phyloP scores from a whole-genome alignment of 441 rosid species.

The Cnidoscolus chayamansa region DNA sequence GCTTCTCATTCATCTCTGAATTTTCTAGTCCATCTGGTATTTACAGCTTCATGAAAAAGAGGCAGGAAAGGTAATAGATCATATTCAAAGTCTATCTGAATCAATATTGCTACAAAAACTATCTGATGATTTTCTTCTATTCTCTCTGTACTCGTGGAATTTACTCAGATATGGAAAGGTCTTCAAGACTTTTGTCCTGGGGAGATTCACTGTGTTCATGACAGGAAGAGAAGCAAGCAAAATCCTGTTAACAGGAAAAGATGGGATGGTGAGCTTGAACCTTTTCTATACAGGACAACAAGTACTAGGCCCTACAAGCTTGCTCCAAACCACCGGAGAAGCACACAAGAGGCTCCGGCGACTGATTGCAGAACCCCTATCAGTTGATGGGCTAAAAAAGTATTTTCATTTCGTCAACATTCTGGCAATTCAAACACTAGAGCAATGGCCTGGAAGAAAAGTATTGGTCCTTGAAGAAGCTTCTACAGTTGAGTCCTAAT shows the following conservation, averaged over 20 bases:
- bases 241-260: conserved; percentile 64
- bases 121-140: neutral
- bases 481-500: conserved; percentile 45
- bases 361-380: conserved; percentile 54
- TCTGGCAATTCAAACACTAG: conserved; percentile 45
- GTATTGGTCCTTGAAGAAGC: conserved; percentile 63
- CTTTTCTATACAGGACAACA: conserved; percentile 65
- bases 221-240: conserved; percentile 63
- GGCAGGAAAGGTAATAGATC: conserved; percentile 45
- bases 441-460: conserved; percentile 41
- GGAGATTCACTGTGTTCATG: conserved; percentile 56
- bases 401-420: conserved; percentile 54
- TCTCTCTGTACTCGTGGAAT: neutral
- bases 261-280: conserved; percentile 68
- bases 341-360: conserved; percentile 56
- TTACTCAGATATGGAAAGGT: conserved; percentile 55
- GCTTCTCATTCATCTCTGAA: conserved; percentile 47
- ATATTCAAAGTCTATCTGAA: neutral
- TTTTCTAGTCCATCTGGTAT: conserved; percentile 57
- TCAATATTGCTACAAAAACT: neutral
- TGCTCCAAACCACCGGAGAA: conserved; percentile 58
- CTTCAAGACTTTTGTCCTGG: conserved; percentile 51
- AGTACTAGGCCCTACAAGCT: conserved; percentile 57
- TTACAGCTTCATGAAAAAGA: conserved; percentile 48
- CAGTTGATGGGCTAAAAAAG: conserved; percentile 55